These are phyloP conservation scores for Metarhizium album DNA, from an alignment of 2,329 filamentous ascomycete species.

Conservation along the genomic window DNA sequence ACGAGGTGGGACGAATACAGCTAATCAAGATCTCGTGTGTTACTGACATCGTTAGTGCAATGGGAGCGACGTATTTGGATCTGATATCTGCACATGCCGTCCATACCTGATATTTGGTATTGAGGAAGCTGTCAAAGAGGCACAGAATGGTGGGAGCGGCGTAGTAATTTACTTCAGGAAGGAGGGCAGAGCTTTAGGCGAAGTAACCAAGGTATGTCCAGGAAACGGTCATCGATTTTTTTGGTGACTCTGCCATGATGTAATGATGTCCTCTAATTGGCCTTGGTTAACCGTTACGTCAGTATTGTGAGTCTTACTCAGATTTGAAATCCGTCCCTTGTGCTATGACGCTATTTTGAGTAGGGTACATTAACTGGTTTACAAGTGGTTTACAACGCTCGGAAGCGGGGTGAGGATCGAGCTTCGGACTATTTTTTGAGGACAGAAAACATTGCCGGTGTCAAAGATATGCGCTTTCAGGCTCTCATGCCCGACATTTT, in stretches of 20 bases:
- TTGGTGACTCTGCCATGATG: background rate
- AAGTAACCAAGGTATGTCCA: slow-evolving; percentile 77
- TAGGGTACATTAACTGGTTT: slow-evolving; percentile 7
- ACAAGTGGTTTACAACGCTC: slow-evolving; percentile 61
- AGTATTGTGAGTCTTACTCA: slow-evolving; percentile 33
- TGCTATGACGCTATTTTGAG: slow-evolving; percentile 5
- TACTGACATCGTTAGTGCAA: slow-evolving; percentile 52
- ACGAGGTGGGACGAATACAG: slow-evolving; percentile 35
- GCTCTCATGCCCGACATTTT: slow-evolving; percentile 96
- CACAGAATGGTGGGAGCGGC: slow-evolving; percentile 84
- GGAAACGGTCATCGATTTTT: background rate
- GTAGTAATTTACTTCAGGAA: slow-evolving; percentile 99
- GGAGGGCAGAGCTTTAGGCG: slow-evolving; percentile 85
- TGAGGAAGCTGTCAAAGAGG: slow-evolving; percentile 94
- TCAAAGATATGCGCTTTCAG: slow-evolving; percentile 96
- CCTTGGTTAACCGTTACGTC: background rate
- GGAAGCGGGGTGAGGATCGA: slow-evolving; percentile 66
- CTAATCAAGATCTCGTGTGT: background rate
- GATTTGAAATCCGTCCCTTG: background rate
- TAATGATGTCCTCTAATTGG: background rate
- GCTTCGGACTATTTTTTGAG: slow-evolving; percentile 92
- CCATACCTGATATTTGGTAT: slow-evolving; percentile 96
- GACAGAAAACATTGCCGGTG: slow-evolving; percentile 96
- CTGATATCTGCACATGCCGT: slow-evolving; percentile 93
- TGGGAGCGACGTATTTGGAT: slow-evolving; percentile 93